These are phyloP conservation scores for Drechmeria coniospora DNA, from an alignment of 2,329 filamentous ascomycete species.

Conservation along the genomic window DNA sequence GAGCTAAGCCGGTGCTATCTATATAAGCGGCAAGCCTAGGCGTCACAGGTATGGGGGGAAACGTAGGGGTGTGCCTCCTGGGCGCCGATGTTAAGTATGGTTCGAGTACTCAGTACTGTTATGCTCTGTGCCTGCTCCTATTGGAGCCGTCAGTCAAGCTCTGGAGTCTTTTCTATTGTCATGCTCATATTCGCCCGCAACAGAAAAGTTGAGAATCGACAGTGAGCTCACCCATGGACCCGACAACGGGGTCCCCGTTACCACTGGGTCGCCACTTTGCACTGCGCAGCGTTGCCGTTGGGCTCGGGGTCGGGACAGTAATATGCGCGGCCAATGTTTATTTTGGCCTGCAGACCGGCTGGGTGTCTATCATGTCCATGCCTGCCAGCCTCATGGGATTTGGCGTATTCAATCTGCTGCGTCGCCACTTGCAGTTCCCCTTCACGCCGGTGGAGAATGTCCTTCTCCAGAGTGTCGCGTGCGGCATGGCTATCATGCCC, in stretches of 20 bases:
- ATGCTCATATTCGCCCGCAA: no score
- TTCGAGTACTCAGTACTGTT: no score
- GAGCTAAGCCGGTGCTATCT: no score
- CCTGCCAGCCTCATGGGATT: constrained; percentile 89
- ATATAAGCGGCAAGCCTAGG: no score
- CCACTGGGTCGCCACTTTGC: constrained; percentile 60
- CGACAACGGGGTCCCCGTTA: constrained; percentile 8
- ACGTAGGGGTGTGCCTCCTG: no score
- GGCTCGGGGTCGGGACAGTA: constrained; percentile 69
- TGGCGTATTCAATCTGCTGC: constrained; percentile 73
- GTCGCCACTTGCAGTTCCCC: constrained; percentile 56
- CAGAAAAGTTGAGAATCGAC: no score
- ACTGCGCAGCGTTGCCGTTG: constrained; percentile 60
- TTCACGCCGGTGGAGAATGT: constrained; percentile 96
- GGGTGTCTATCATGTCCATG: constrained; percentile 82
- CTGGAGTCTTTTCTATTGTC: no score
- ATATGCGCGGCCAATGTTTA: constrained; percentile 98
- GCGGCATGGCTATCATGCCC: constrained; percentile 92
- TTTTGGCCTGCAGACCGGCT: constrained; percentile 81
- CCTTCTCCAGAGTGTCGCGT: constrained; percentile 87
- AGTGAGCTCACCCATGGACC: no score
- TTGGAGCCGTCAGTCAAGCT: no score
- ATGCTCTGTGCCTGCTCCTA: no score
- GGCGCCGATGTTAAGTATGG: no score
- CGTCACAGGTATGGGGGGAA: no score